A percentile compares a stretch with the other conserved stretches of the same genome.
Evolutionary conservation across 306 rosid species (phyloP).

Genomic region (Trifolium subterraneum): DNA sequence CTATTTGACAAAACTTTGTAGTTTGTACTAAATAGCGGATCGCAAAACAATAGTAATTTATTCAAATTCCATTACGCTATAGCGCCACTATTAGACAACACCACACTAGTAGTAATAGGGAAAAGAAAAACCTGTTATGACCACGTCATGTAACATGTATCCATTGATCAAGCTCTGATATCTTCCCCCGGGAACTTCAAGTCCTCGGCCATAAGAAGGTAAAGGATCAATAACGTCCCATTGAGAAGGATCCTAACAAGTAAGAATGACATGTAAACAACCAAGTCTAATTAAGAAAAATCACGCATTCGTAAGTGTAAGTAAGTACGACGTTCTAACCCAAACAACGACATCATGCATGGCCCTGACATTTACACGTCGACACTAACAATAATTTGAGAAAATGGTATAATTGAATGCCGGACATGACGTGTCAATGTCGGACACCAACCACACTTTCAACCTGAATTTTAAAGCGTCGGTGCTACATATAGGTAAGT

Average conservation of each 20-base stretch:
- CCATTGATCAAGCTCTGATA: conserved; percentile 90
- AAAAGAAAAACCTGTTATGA: conserved; percentile 79
- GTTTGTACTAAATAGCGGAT: background rate
- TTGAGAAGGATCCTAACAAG: conserved; percentile 67
- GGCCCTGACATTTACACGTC: background rate
- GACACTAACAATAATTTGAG: background rate
- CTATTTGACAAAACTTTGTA: background rate
- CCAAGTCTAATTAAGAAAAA: conserved; percentile 10
- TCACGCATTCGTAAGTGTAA: background rate
- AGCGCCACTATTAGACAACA: background rate
- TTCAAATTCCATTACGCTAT: background rate
- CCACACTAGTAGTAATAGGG: background rate
- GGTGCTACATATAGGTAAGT: background rate
- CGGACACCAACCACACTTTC: background rate
- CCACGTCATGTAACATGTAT: conserved; percentile 76
- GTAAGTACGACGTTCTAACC: background rate
- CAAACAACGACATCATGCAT: background rate
- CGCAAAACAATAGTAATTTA: background rate
- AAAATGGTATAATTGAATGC: background rate
- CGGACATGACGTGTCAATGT: background rate
- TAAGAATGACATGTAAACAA: conserved; percentile 9
- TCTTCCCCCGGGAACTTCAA: conserved; percentile 83
- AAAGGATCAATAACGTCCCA: conserved; percentile 84
- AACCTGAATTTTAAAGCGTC: background rate
- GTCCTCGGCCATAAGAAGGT: conserved; percentile 94